Percentiles rank a stretch among this genome's conserved stretches.
Conservation (phyloP, 345 rosid genomes). For the Capsella bursapastoris region DNA sequence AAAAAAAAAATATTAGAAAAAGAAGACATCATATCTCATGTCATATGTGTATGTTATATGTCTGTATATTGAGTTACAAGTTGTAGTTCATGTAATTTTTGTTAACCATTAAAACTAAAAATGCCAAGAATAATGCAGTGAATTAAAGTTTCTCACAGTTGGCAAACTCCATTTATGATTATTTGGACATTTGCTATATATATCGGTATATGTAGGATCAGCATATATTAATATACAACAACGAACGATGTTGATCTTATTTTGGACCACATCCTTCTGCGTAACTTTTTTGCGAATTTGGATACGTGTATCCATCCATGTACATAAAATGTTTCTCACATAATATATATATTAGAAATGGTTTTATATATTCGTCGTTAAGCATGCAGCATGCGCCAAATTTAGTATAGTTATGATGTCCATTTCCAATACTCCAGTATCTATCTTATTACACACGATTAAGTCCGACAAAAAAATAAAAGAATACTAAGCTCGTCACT, state of each 20-base stretch:
- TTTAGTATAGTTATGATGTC: slow-evolving; percentile 26
- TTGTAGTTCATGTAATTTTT: neutral
- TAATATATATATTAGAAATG: neutral
- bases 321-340: neutral
- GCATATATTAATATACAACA: slow-evolving; percentile 24
- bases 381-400: slow-evolving; percentile 38
- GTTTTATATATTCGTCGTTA: slow-evolving; percentile 23
- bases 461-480: neutral
- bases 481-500: neutral
- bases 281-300: slow-evolving; percentile 22
- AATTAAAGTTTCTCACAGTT: neutral
- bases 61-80: no score
- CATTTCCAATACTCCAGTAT: neutral
- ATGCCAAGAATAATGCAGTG: slow-evolving; percentile 1
- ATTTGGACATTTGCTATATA: slow-evolving; percentile 33
- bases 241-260: slow-evolving; percentile 40
- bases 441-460: no score
- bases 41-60: no score
- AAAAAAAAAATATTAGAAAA: no score
- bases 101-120: neutral
- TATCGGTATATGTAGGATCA: neutral
- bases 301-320: slow-evolving; percentile 30
- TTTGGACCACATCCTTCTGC: slow-evolving; percentile 40
- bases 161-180: slow-evolving; percentile 35
- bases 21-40: no score